Evolutionary conservation across 345 rosid species (phyloP), one percentile per base, ranked within the genome.

Genomic region (Eucalyptus coolabah): DNA sequence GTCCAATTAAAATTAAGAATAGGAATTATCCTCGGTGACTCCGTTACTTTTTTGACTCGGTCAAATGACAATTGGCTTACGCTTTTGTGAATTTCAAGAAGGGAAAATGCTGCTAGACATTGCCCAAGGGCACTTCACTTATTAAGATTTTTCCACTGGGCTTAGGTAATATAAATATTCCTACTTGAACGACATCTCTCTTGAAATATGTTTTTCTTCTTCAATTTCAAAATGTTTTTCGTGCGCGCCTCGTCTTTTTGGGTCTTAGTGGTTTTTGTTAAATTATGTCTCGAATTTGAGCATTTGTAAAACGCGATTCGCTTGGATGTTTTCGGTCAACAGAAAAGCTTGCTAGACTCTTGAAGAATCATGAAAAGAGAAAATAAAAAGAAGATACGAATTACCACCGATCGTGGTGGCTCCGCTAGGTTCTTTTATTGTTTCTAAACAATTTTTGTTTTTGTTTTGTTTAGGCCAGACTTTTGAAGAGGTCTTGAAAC

Each of bases 261-360:
- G 56, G 3, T 65, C 21, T 65, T 4, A 16, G 11, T 65, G 5
- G 6, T 50, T 50, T 50, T 50, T 50, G 16, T 50, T 50, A 50
- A 14, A 2, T 50, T 50, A 50, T 50, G 0, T 50, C 3, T 50
- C 0, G 1, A 50, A 0, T 50, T 50, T 14, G 6, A 50, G 0
- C 2, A 2, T 50, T 50, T 50, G 0, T 0, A 50, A 14, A 14
- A 14, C 0, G 3, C 51, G 0, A 50, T 50, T 14, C 15, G 0
- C 17, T 50, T 50, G 17, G 50, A 50, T 50, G 6, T 50, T 50
- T 13, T 50, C 3, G 51, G 51, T 50, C 17, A 49, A 49, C 0
- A 2, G 50, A 49, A 49, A 49, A 49, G 50, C 1, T 49, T 49
- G 3, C 3, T 49, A 0, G 51, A 50, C 17, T 50, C 51, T 1